Evolutionary conservation across 2,329 filamentous ascomycete species (phyloP).

Genomic region (Epichloe elymi): DNA sequence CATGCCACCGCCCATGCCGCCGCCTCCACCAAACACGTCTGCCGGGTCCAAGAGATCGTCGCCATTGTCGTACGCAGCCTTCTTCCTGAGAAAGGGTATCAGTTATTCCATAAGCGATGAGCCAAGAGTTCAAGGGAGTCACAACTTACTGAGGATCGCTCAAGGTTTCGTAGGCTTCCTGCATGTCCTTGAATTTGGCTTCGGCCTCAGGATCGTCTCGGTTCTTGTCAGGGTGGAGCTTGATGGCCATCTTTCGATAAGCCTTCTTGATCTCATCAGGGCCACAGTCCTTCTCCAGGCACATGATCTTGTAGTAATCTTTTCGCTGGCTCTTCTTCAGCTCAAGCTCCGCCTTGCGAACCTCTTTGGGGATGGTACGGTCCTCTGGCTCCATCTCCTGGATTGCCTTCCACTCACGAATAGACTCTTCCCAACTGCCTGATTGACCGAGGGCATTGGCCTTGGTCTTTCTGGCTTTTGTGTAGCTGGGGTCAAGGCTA

Average conservation of each 20-base stretch:
- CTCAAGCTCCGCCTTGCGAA: slow-evolving; percentile 83
- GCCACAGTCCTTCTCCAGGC: slow-evolving; percentile 70
- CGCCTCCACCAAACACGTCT: slow-evolving; percentile 67
- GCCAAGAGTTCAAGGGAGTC: background rate
- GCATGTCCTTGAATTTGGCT: slow-evolving; percentile 92
- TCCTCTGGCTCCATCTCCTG: slow-evolving; percentile 75
- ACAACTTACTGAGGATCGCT: slow-evolving; percentile 75
- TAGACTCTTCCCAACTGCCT: slow-evolving; percentile 83
- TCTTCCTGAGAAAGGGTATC: slow-evolving; percentile 47
- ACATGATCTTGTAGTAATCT: slow-evolving; percentile 97
- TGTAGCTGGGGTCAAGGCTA: slow-evolving; percentile 68
- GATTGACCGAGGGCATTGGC: slow-evolving; percentile 78
- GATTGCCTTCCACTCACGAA: slow-evolving; percentile 78
- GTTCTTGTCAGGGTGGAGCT: slow-evolving; percentile 97
- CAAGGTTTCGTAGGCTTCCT: slow-evolving; percentile 91
- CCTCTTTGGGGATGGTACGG: slow-evolving; percentile 65
- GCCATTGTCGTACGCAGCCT: slow-evolving; percentile 80
- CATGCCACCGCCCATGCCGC: slow-evolving; percentile 53
- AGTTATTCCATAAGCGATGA: background rate
- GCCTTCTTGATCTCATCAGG: slow-evolving; percentile 90
- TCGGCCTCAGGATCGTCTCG: slow-evolving; percentile 72
- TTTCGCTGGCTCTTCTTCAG: slow-evolving; percentile 96
- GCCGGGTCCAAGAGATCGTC: slow-evolving; percentile 79
- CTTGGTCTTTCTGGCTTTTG: slow-evolving; percentile 85
- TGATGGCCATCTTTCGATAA: slow-evolving; percentile 86